Evolutionary conservation across 768 basidiomycete species (phyloP), one percentile per base, ranked within the genome.

Genomic region (Phlebiopsis flavidoalba): DNA sequence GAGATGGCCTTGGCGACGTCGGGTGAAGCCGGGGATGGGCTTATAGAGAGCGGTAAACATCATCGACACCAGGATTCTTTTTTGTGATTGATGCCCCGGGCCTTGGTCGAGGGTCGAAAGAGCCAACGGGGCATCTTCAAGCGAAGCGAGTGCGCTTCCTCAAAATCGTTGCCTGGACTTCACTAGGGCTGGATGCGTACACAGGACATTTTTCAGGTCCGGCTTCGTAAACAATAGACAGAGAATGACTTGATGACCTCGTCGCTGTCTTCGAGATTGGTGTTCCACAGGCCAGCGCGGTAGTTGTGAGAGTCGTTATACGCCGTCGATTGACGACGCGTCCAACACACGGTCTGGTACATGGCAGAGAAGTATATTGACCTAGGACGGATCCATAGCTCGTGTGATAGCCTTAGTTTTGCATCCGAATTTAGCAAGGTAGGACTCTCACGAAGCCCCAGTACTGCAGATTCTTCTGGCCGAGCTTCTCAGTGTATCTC

Each of bases 321-420:
- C 62, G 60, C 72, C 75, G 53, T 76, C 75, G 33, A 75, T 66
- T n/a, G n/a, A 71, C 60, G 1, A 76, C 46, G 22, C 75, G 70
- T 14, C 67, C 73, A 8, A 76, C 66, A 76, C 66, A 21, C 72
- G 69, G 60, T 74, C 70, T 3, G 40, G 40, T 43, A 43, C 40
- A 43, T 43, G 11, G 40, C 40, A 12, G 40, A 43, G 40, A 43
- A 43, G 17, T 43, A 43, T 43, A 43, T 43, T 53, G 24, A 33
- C 52, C 72, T 70, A 53, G 19, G 47, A 57, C 36, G 43, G 21
- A 47, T 55, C 33, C 15, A 36, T 47, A 59, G 49, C 53, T 6
- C 56, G n/a, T 57, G 15, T 8, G 21, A 24, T 5, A 43, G 22
- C 8, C 8, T 51, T 51, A 51, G 21, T 2, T 10, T 2, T 43